Evolutionary conservation across 2,329 filamentous ascomycete species (phyloP).

Genomic region (Curvularia eragrostidis): DNA sequence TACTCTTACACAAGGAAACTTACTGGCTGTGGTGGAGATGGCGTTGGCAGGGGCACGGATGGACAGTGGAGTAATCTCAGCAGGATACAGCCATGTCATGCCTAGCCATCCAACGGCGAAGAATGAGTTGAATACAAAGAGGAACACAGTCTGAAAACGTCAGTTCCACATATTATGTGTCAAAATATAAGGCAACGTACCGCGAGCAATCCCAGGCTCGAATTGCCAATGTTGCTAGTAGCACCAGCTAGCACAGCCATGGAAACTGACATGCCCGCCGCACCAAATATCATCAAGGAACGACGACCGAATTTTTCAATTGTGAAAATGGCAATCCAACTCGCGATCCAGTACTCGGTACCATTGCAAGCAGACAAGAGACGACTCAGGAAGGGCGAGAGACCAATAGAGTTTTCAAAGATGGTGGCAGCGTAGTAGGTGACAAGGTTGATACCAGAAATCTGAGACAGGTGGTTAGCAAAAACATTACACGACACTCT

Average conservation of each 20-base stretch:
- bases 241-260: constrained; percentile 47
- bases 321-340: constrained; percentile 53
- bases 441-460: constrained; percentile 48
- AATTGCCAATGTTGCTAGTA: constrained; percentile 36
- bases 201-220: constrained; percentile 47
- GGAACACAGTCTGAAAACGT: constrained; percentile 71
- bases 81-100: constrained; percentile 67
- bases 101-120: constrained; percentile 84
- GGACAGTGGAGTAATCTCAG: constrained; percentile 86
- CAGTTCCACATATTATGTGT: constrained; percentile 9
- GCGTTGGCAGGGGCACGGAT: constrained; percentile 88
- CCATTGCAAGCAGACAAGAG: constrained; percentile 51
- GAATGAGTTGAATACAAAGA: constrained; percentile 91
- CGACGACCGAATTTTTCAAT: constrained; percentile 50
- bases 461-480: constrained; percentile 41
- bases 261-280: constrained; percentile 44
- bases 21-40: constrained; percentile 76
- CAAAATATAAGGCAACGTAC: constrained; percentile 55
- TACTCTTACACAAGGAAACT: not conserved
- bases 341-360: constrained; percentile 52
- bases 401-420: constrained; percentile 52
- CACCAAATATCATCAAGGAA: constrained; percentile 49
- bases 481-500: not conserved
- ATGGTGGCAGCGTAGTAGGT: constrained; percentile 55
- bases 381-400: constrained; percentile 45